phyloP scores from a whole-genome alignment of 805 yeast genomes.

The Lachancea mirantina region DNA sequence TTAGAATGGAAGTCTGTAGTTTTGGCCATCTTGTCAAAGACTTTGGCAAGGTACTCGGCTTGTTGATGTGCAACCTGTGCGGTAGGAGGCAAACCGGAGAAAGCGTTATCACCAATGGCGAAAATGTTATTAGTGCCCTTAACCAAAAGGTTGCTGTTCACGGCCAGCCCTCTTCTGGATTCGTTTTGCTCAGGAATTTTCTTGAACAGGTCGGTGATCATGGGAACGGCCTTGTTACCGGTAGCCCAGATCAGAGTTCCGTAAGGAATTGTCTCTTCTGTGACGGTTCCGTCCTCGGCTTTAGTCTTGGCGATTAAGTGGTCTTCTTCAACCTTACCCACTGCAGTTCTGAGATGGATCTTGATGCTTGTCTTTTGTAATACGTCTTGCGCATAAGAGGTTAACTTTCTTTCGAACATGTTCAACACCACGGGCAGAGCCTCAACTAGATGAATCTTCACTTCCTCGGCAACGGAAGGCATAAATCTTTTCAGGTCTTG shows the following conservation, averaged over 20 bases:
- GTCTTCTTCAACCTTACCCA: constrained; percentile 72
- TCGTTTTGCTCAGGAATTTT: constrained; percentile 71
- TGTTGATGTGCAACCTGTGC: constrained; percentile 97
- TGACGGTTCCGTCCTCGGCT: constrained; percentile 61
- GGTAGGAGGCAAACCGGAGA: constrained; percentile 86
- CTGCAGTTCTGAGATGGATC: constrained; percentile 79
- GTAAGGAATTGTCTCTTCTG: constrained; percentile 59
- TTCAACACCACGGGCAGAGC: constrained; percentile 81
- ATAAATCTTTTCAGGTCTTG: constrained; percentile 84
- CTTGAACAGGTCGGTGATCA: constrained; percentile 58
- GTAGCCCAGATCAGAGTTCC: constrained; percentile 97
- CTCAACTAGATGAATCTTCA: constrained; percentile 80
- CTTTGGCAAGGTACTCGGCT: constrained; percentile 71
- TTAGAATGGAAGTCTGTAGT: constrained; percentile 34
- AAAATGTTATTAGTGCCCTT: constrained; percentile 77
- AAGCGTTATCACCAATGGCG: constrained; percentile 91
- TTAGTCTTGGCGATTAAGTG: constrained; percentile 68
- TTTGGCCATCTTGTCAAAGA: constrained; percentile 53
- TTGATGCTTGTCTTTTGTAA: constrained; percentile 51
- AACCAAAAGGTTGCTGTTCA: constrained; percentile 70
- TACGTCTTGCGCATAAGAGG: constrained; percentile 38
- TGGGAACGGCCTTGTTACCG: constrained; percentile 81
- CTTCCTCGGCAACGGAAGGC: constrained; percentile 80
- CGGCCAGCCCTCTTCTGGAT: constrained; percentile 81
- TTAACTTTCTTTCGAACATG: constrained; percentile 40